These are phyloP conservation scores for Coelastrella sp. DNA, from an alignment of 139 green algal species.

Conservation along the genomic window DNA sequence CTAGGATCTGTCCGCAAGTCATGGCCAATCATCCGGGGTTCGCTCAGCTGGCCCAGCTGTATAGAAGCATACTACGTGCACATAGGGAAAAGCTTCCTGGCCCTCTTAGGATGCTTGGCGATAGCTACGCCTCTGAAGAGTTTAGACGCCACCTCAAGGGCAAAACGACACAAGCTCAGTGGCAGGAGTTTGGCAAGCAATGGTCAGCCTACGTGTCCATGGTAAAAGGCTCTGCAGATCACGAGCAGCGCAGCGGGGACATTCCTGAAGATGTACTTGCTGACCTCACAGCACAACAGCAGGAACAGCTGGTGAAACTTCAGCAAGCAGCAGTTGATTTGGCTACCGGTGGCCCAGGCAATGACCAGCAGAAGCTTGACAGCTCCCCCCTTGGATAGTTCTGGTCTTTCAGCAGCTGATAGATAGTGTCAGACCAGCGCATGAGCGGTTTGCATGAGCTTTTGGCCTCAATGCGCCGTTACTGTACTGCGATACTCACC, in stretches of 20 bases:
- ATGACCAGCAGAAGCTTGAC: background rate
- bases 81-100: constrained; percentile 73
- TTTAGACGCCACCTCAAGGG: constrained; percentile 70
- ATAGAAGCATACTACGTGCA: constrained; percentile 73
- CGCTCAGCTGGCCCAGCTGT: constrained; percentile 55
- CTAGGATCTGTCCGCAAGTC: background rate
- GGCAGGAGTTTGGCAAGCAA: constrained; percentile 74
- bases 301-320: constrained; percentile 63
- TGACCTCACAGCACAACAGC: constrained; percentile 65
- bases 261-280: constrained; percentile 51
- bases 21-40: constrained; percentile 36
- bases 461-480: too few species aligned
- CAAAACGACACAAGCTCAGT: constrained; percentile 73
- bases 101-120: constrained; percentile 76
- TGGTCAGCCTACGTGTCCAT: constrained; percentile 76
- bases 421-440: background rate
- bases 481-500: too few species aligned
- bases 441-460: background rate
- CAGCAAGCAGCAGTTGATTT: constrained; percentile 50
- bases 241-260: constrained; percentile 28
- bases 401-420: too few species aligned
- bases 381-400: background rate
- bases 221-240: constrained; percentile 59
- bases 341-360: background rate
- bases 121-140: constrained; percentile 76